Percentiles rank a stretch among this genome's conserved stretches.
These are phyloP conservation scores for Platismatia glauca DNA, from an alignment of 495 filamentous ascomycete species.

Conservation along the genomic window DNA sequence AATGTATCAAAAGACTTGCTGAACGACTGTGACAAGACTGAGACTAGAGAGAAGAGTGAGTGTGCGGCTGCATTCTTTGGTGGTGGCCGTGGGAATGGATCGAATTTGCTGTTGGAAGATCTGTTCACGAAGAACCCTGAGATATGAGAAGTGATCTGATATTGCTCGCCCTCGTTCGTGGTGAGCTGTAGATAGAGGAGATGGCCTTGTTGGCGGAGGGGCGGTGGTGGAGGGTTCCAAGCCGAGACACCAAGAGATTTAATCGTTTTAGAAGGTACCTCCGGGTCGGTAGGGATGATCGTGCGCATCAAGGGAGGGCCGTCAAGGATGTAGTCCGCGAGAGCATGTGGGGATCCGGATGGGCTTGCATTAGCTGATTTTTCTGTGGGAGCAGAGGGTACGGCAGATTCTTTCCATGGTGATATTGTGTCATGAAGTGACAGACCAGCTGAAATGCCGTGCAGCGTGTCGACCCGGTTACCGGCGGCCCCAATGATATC, in stretches of 20 bases:
- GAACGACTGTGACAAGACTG: conserved; percentile 75
- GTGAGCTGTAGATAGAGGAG: conserved; percentile 81
- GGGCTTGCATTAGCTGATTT: conserved; percentile 28
- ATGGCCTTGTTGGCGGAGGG: conserved; percentile 84
- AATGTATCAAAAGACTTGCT: conserved; percentile 58
- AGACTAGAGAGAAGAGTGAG: conserved; percentile 75
- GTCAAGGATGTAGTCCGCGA: conserved; percentile 67
- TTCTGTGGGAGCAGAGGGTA: conserved; percentile 37
- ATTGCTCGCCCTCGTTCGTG: conserved; percentile 85
- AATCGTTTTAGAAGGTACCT: conserved; percentile 71
- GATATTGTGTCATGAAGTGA: conserved; percentile 76
- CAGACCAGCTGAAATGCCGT: conserved; percentile 77
- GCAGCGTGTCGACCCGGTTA: conserved; percentile 76
- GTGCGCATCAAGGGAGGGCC: conserved; percentile 55
- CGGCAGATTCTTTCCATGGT: conserved; percentile 35
- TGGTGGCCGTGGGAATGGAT: conserved; percentile 64
- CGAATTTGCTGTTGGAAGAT: conserved; percentile 82
- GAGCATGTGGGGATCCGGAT: conserved; percentile 29
- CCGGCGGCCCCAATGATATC: conserved; percentile 90
- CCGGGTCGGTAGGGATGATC: conserved; percentile 57
- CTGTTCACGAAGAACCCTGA: conserved; percentile 96
- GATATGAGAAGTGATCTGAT: conserved; percentile 86
- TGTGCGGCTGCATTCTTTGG: conserved; percentile 67
- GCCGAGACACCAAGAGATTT: conserved; percentile 80
- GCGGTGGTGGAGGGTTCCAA: conserved; percentile 94